A percentile compares a stretch with the other conserved stretches of the same genome.
phyloP scores from a whole-genome alignment of 208 protist genomes.

The Acanthamoeba polyphaga region DNA sequence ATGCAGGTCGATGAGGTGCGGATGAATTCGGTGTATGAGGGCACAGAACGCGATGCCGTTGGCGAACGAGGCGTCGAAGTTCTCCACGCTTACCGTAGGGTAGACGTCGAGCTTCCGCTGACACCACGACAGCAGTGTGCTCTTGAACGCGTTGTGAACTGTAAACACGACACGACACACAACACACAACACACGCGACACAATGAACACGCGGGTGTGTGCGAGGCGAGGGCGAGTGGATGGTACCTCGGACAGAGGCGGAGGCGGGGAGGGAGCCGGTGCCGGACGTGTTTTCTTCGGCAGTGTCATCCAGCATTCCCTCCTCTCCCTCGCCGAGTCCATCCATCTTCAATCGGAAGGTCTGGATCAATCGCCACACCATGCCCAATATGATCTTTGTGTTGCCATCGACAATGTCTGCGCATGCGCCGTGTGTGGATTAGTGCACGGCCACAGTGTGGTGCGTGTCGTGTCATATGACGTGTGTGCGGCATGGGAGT shows the following conservation, averaged over 20 bases:
- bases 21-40: slow-evolving; percentile 80
- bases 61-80: slow-evolving; percentile 87
- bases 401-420: slow-evolving; percentile 73
- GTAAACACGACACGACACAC: background rate
- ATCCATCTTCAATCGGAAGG: slow-evolving; percentile 79
- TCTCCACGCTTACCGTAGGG: slow-evolving; percentile 83
- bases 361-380: slow-evolving; percentile 86
- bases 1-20: slow-evolving; percentile 16
- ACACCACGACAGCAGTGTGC: slow-evolving; percentile 85
- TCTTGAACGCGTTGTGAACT: slow-evolving; percentile 79
- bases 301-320: background rate
- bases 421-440: background rate
- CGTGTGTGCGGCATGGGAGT: background rate
- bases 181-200: no score
- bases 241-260: background rate
- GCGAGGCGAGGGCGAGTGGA: no score
- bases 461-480: background rate
- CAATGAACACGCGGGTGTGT: background rate
- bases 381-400: slow-evolving; percentile 86
- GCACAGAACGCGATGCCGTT: slow-evolving; percentile 86
- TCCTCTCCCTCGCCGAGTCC: slow-evolving; percentile 78
- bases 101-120: slow-evolving; percentile 88
- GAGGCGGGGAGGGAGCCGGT: background rate
- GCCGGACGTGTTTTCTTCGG: background rate
- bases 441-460: background rate